A percentile compares a stretch with the other conserved stretches of the same genome.
Evolutionary conservation across 2,329 filamentous ascomycete genomes (phyloP).

Genomic region (Alternaria viburni): DNA sequence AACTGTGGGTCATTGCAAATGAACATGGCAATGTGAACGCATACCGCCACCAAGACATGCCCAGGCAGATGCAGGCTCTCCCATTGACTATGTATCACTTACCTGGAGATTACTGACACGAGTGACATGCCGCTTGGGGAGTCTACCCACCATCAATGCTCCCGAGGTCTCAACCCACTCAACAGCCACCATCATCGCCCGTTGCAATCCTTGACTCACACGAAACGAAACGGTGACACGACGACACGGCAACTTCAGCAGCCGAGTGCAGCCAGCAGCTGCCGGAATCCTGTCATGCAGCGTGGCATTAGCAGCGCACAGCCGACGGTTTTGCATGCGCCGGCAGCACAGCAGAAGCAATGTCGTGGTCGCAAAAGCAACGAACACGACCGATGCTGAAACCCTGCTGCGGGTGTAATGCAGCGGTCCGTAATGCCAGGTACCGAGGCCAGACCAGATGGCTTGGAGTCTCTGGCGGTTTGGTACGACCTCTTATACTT

Average conservation of each 20-base stretch:
- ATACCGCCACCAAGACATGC: background rate
- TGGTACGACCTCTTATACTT: conserved; percentile 11
- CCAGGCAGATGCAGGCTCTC: background rate
- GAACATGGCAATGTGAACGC: background rate
- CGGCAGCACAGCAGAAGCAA: conserved; percentile 21
- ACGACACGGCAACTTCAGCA: conserved; percentile 10
- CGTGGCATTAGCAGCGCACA: conserved; percentile 22
- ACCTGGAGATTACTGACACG: background rate
- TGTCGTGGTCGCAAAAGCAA: conserved; percentile 16
- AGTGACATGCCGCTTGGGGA: background rate
- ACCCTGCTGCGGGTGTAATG: conserved; percentile 18
- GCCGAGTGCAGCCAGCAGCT: conserved; percentile 7
- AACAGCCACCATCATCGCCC: background rate
- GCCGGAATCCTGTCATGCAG: conserved; percentile 14
- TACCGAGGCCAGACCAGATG: conserved; percentile 18
- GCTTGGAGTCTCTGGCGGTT: conserved; percentile 3
- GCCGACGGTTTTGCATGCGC: conserved; percentile 12
- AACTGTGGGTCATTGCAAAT: background rate
- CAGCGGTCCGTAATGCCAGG: conserved; percentile 21
- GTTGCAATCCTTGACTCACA: conserved; percentile 6
- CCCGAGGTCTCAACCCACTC: background rate
- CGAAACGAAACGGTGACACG: conserved; percentile 8
- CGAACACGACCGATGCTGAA: conserved; percentile 19
- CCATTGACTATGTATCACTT: background rate
- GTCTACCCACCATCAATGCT: background rate